A percentile compares a stretch with the other conserved stretches of the same genome.
Evolutionary conservation across 1,139 yeast species (phyloP).

Genomic region (Taphrina flavorubra): DNA sequence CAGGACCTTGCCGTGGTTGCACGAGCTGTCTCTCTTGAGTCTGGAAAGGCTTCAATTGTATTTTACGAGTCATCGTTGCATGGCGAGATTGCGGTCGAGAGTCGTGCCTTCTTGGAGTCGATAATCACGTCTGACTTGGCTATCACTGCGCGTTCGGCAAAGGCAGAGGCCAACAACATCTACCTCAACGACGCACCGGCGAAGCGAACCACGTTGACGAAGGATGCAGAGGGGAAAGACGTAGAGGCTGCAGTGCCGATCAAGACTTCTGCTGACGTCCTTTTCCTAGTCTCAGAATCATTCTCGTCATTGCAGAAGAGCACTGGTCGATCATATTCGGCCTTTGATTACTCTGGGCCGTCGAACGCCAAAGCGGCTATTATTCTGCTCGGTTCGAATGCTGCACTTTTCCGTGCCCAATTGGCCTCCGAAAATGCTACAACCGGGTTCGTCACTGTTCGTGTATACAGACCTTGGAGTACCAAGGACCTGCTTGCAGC

Average conservation of each 20-base stretch:
- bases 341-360: slow-evolving; percentile 57
- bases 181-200: slow-evolving; percentile 45
- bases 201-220: slow-evolving; percentile 38
- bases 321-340: slow-evolving; percentile 51
- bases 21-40: slow-evolving; percentile 60
- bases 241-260: slow-evolving; percentile 35
- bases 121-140: slow-evolving; percentile 45
- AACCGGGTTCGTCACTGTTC: slow-evolving; percentile 63
- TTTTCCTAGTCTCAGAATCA: slow-evolving; percentile 45
- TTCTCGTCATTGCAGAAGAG: slow-evolving; percentile 50
- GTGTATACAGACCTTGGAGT: slow-evolving; percentile 75
- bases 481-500: slow-evolving; percentile 58
- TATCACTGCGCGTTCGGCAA: slow-evolving; percentile 53
- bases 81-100: slow-evolving; percentile 43
- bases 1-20: slow-evolving; percentile 62
- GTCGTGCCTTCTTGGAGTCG: slow-evolving; percentile 38
- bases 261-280: slow-evolving; percentile 45
- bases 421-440: slow-evolving; percentile 51
- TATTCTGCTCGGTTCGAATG: slow-evolving; percentile 66
- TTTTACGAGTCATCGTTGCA: slow-evolving; percentile 54
- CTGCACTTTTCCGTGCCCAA: slow-evolving; percentile 58
- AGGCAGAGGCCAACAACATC: slow-evolving; percentile 41
- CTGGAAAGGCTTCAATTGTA: slow-evolving; percentile 68
- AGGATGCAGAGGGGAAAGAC: slow-evolving; percentile 42
- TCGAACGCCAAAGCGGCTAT: slow-evolving; percentile 59